Conservation (phyloP, 1,284 basidiomycete species). For the Laetiporus sulphureus region DNA sequence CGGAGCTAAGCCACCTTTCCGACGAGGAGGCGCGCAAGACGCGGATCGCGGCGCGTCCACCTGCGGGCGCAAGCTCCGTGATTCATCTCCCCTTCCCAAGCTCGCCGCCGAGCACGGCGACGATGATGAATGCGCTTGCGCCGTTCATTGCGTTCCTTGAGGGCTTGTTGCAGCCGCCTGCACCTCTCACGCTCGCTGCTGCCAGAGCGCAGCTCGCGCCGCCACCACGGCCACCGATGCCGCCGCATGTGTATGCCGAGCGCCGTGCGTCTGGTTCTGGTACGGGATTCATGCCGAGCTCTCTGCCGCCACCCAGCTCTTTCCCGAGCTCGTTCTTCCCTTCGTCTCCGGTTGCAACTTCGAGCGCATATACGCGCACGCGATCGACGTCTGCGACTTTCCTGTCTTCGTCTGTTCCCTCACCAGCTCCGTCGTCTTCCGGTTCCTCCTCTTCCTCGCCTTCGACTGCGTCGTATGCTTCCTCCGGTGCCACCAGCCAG, state of each 20-base stretch:
- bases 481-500: conserved; percentile 9
- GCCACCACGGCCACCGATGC: conserved; percentile 6
- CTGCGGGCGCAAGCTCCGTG: conserved; percentile 62
- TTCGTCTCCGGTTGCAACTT: conserved; percentile 10
- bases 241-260: conserved; percentile 7
- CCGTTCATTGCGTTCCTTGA: conserved; percentile 58
- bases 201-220: conserved; percentile 15
- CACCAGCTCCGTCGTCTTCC: conserved; percentile 19
- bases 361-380: conserved; percentile 19
- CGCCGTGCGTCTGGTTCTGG: conserved; percentile 7
- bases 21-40: conserved; percentile 25
- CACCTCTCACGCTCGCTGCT: conserved; percentile 16
- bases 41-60: conserved; percentile 50
- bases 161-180: conserved; percentile 42
- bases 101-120: conserved; percentile 44
- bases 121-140: conserved; percentile 44
- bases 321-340: conserved; percentile 26
- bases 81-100: conserved; percentile 71
- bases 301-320: conserved; percentile 24
- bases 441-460: conserved; percentile 7
- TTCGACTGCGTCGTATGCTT: conserved; percentile 14
- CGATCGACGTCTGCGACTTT: conserved; percentile 26
- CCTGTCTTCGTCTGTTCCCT: conserved; percentile 23
- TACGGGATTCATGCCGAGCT: conserved; percentile 21
- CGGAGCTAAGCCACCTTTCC: conserved; percentile 18